Evolutionary conservation across 2,329 filamentous ascomycete species (phyloP), one percentile per base, ranked within the genome.

Genomic region (Beauveria varroae): DNA sequence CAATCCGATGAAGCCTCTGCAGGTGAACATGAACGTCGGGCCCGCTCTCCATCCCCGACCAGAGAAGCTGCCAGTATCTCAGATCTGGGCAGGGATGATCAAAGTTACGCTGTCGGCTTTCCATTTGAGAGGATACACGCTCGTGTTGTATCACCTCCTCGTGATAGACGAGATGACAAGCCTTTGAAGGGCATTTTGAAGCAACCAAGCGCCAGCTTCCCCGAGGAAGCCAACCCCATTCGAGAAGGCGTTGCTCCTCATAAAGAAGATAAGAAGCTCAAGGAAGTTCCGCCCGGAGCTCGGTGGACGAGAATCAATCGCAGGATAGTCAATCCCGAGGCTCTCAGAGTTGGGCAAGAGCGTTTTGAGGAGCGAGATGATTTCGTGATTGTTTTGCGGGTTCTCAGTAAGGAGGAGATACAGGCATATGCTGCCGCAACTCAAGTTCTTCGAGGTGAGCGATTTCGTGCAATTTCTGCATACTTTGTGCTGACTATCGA

Each of bases 291-390:
- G 0, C 76, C 86, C 0, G 90, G 89, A 62, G 93, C 93, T 40
- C 85, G 91, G 60, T 97, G 93, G 93, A 97, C 93, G 52, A 96
- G 95, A 77, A 93, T 98, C 70, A 90, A 89, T 71, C 86, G 93
- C 61, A 86, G 88, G 66, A 82, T 96, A 60, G 93, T 98, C 68
- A 97, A 96, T 67, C 92, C 93, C 0, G 89, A 93, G 67, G 92
- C 93, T 0, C 77, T 98, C 52, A 89, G 90, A 62, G 83, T 90
- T 64, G 89, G 90, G n/a, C 90, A 95, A 68, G 93, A 97, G 76
- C 83, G 93, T 34, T 98, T 89, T 67, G 93, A 98, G 74, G 90
- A 96, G 68, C 85, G 92, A n/a, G 85, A 92, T 63, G 92, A 96
- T 69, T 96, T 92, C 73, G 92, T 98, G 63, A 96, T 97, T 72